Base-by-base conservation (phyloP, 495 filamentous ascomycete species). In the Penicillium subrubescens region DNA sequence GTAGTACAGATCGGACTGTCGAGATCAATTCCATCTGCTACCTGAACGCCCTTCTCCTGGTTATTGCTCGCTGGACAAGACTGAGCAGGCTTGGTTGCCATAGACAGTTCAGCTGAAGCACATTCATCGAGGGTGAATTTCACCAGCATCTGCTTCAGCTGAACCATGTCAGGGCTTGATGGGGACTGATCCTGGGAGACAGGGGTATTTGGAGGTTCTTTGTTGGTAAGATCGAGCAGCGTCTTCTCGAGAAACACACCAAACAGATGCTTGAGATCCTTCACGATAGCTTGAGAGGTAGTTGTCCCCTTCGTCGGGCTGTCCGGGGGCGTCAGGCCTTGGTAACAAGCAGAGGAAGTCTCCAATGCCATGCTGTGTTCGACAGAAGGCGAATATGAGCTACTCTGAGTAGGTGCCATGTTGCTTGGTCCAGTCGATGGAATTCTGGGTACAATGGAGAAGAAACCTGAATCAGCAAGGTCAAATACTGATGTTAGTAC, bases 1-100 rank as follows among this genome's bases (percentile, higher is more conserved):
- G 69, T 67, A 25, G 69, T 72, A 59, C 59, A 48, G 52, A 72
- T 72, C n/a, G 61, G 66, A 59, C n/a, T 25, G n/a, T 64, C 50
- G 48, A 67, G 68, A 63, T 63, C 65, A 58, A 60, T 56, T 39
- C 27, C 60, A 52, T 68, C 62, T 64, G 37, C 52, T 35, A 25
- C 62, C 65, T 60, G 27, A 62, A 48, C 17, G 11, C 1, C 43
- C n/a, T n/a, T n/a, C 17, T 48, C 43, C 17, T 48, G 43, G 14
- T 48, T n/a, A 48, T 48, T 48, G 21, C 19, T 4, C 11, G 5
- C 12, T 8, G 19, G 43, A n/a, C 43, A 6, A 48, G 43, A 48
- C 11, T 23, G 43, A 23, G 43, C 21, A 48, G 43, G 10, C 3
- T 48, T 19, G 19, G 43, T 48, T 48, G 43, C 11, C 21, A 8